Conservation (phyloP, 2,329 filamentous ascomycete species). For the Diaporthe sp. region DNA sequence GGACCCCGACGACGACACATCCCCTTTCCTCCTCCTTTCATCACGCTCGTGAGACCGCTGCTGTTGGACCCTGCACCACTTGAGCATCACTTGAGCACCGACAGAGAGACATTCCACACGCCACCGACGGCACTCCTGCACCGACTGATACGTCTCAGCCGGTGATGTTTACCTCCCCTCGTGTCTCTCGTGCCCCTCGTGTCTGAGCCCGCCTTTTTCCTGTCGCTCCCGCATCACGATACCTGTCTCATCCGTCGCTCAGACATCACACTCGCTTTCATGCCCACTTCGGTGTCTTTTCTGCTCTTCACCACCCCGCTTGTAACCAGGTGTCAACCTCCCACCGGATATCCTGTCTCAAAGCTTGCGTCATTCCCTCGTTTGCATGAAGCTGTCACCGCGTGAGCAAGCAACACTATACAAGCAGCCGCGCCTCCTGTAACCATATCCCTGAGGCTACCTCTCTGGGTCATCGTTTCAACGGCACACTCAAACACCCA, state of each 20-base stretch:
- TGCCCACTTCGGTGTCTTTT: not conserved
- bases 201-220: conserved; percentile 22
- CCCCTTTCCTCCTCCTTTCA: conserved; percentile 28
- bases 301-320: conserved; percentile 26
- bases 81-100: conserved; percentile 16
- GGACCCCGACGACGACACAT: not conserved
- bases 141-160: conserved; percentile 24
- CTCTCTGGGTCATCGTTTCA: not conserved
- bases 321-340: conserved; percentile 19
- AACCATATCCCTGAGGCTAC: not conserved
- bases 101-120: conserved; percentile 19
- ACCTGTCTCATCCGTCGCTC: conserved; percentile 36
- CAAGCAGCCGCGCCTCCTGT: not conserved
- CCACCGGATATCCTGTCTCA: conserved; percentile 25
- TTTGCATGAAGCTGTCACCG: conserved; percentile 24
- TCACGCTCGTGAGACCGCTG: conserved; percentile 34
- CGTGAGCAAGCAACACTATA: conserved; percentile 32
- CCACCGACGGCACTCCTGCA: conserved; percentile 8
- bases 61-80: conserved; percentile 33
- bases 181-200: conserved; percentile 29
- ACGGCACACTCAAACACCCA: not conserved
- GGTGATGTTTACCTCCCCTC: conserved; percentile 33
- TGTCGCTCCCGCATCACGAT: conserved; percentile 36
- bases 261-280: conserved; percentile 25
- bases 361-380: conserved; percentile 33